Conservation (phyloP, 1,284 basidiomycete genomes). For the Pseudozyma hubeiensis region DNA sequence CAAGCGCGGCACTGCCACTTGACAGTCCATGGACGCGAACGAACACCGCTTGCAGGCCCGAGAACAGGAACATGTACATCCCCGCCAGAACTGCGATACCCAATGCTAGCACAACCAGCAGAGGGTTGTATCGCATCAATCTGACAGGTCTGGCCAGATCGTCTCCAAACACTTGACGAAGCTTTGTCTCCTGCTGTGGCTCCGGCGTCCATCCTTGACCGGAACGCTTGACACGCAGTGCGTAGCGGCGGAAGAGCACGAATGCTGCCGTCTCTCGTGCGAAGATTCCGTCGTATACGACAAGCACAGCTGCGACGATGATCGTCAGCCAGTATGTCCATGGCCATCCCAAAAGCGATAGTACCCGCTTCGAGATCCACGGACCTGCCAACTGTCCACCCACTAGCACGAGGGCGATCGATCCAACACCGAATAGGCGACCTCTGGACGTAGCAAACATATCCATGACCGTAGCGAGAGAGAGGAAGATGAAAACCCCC, state of each 20-base stretch:
- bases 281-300: slow-evolving; percentile 34
- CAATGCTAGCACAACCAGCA: slow-evolving; percentile 22
- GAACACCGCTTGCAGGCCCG: slow-evolving; percentile 30
- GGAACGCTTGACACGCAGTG: slow-evolving; percentile 21
- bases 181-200: slow-evolving; percentile 20
- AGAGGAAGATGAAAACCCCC: slow-evolving; percentile 32
- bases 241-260: slow-evolving; percentile 42
- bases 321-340: slow-evolving; percentile 55
- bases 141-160: slow-evolving; percentile 28
- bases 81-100: slow-evolving; percentile 17
- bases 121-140: slow-evolving; percentile 28
- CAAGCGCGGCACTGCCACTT: slow-evolving; percentile 12
- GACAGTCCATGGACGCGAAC: slow-evolving; percentile 21
- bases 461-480: slow-evolving; percentile 42
- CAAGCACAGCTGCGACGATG: slow-evolving; percentile 34
- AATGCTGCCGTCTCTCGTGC: slow-evolving; percentile 33
- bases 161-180: slow-evolving; percentile 20
- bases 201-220: slow-evolving; percentile 48
- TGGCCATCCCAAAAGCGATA: slow-evolving; percentile 31
- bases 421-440: slow-evolving; percentile 25
- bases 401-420: slow-evolving; percentile 20
- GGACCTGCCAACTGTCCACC: slow-evolving; percentile 43
- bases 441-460: slow-evolving; percentile 35
- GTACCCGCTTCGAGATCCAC: slow-evolving; percentile 48
- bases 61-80: slow-evolving; percentile 40